Percentiles rank a stretch among this genome's conserved stretches.
phyloP scores from a whole-genome alignment of 1,284 basidiomycete species.

The Ceratobasidium sp. region DNA sequence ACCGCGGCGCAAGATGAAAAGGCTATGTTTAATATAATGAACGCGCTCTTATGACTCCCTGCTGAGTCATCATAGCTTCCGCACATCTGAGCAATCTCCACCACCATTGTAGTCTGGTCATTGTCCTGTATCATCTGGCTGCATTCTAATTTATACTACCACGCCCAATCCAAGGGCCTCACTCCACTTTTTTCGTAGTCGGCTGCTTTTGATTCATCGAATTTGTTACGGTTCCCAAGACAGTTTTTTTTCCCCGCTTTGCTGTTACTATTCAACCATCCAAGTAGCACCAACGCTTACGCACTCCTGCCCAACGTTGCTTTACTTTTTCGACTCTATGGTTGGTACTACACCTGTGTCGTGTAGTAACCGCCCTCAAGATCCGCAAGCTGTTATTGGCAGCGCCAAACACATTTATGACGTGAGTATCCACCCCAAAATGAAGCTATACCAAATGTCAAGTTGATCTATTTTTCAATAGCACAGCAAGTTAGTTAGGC shows the following conservation, averaged over 20 bases:
- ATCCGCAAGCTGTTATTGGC: constrained; percentile 24
- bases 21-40: background rate
- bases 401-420: constrained; percentile 21
- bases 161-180: too few relatives aligned
- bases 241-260: too few relatives aligned
- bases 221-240: too few relatives aligned
- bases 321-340: background rate
- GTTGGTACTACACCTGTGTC: background rate
- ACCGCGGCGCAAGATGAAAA: too few relatives aligned
- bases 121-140: background rate
- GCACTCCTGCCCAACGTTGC: too few relatives aligned
- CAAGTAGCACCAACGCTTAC: too few relatives aligned
- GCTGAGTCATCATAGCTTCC: constrained; percentile 16
- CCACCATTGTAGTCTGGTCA: background rate
- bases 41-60: background rate
- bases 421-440: background rate
- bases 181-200: too few relatives aligned
- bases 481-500: constrained; percentile 23
- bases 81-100: background rate
- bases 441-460: background rate
- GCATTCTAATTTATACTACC: background rate
- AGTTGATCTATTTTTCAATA: background rate
- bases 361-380: constrained; percentile 9
- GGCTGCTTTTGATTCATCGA: too few relatives aligned
- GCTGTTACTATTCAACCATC: too few relatives aligned